phyloP scores from a whole-genome alignment of 2,329 filamentous ascomycete genomes.

The Aspergillus ibericus region DNA sequence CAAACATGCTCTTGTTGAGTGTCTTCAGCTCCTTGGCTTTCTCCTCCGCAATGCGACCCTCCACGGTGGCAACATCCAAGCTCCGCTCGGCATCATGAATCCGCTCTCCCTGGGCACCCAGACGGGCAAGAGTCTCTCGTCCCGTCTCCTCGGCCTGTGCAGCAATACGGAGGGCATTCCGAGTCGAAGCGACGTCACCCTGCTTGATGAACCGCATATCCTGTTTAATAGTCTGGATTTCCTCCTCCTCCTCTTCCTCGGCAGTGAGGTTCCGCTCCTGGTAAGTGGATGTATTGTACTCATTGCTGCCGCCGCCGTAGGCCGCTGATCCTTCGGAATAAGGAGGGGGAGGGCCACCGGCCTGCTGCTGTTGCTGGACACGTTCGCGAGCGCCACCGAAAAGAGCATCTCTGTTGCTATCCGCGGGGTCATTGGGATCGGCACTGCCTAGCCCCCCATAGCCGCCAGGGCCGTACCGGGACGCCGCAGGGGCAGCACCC shows the following conservation, averaged over 20 bases:
- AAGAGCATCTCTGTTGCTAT: slow-evolving; percentile 57
- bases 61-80: slow-evolving; percentile 74
- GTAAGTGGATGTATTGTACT: slow-evolving; percentile 48
- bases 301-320: slow-evolving; percentile 37
- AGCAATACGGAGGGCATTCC: slow-evolving; percentile 68
- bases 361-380: slow-evolving; percentile 46
- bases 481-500: slow-evolving; percentile 41
- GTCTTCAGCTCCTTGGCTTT: slow-evolving; percentile 81
- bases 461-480: slow-evolving; percentile 52
- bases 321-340: slow-evolving; percentile 26
- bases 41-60: slow-evolving; percentile 74
- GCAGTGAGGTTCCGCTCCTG: slow-evolving; percentile 76
- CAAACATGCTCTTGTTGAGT: slow-evolving; percentile 88
- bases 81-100: slow-evolving; percentile 81
- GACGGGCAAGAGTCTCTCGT: slow-evolving; percentile 67
- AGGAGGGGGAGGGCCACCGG: slow-evolving; percentile 29
- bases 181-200: slow-evolving; percentile 70
- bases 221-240: slow-evolving; percentile 69
- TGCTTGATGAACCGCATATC: slow-evolving; percentile 76
- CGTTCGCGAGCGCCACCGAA: slow-evolving; percentile 59
- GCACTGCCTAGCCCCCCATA: slow-evolving; percentile 57
- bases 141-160: slow-evolving; percentile 70
- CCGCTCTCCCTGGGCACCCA: slow-evolving; percentile 76
- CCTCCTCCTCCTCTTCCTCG: slow-evolving; percentile 74
- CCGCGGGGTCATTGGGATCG: slow-evolving; percentile 52